Evolutionary conservation across 768 basidiomycete genomes (phyloP), one percentile per base, ranked within the genome.

Genomic region (Lactarius trivialis): DNA sequence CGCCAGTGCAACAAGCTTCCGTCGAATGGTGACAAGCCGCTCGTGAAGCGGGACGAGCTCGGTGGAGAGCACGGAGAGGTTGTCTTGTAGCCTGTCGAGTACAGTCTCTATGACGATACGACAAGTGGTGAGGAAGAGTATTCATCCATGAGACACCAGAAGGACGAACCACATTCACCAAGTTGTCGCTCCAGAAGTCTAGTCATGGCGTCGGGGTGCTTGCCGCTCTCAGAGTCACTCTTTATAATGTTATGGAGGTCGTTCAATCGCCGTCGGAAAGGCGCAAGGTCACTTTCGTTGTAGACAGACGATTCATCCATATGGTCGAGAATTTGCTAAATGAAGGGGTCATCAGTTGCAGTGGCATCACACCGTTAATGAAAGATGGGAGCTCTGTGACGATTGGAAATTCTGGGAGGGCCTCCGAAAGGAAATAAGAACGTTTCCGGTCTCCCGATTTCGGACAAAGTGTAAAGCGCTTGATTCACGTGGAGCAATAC

Each of bases 221-320:
- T 92, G 0, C 86, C 86, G 61, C 85, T 84, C 65, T 88, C 86
- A 21, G 83, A 80, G 70, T 96, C 94, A 64, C 86, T 82, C 65
- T 87, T 86, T 58, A 99, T 84, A 69, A 98, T 96, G 64, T 83
- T 80, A 64, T 91, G 87, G 43, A 99, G 81, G 65, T 94, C 89
- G 28, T 79, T 77, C 55, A 98, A 75, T 61, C 97, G 85, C 65
- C 82, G 80, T 60, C 87, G 84, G 75, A 98, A 98, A 2, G 97
- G 94, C 32, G 81, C 80, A 33, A 98, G 85, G 76, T 97, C 93
- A 26, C 86, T 76, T 70, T 94, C 91, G 67, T 93, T 98, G 75
- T 98, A 98, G 50, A 93, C 87, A 7, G 89, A 89, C 1, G 92
- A 93, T 72, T 99, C 97, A 73, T 94, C 91, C 88, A 98, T 91